phyloP scores from a whole-genome alignment of 192 early-diverging fungal species.

The Coemansia sp. region DNA sequence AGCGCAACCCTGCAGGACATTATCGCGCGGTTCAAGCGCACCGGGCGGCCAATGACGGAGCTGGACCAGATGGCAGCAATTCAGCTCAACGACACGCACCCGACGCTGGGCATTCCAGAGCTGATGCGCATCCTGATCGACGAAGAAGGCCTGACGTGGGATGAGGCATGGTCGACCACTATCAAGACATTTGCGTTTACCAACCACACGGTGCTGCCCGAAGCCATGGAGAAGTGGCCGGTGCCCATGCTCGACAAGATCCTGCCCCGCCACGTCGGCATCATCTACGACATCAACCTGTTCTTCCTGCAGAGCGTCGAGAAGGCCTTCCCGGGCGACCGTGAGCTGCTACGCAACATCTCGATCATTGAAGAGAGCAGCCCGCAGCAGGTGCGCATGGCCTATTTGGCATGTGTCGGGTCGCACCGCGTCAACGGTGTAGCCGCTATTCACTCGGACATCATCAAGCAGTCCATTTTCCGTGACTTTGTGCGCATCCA shows the following conservation, averaged over 20 bases:
- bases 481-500: slow-evolving; percentile 87
- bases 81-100: slow-evolving; percentile 98
- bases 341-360: slow-evolving; percentile 79
- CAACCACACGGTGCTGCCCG: slow-evolving; percentile 98
- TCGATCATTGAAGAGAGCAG: slow-evolving; percentile 92
- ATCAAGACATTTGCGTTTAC: slow-evolving; percentile 94
- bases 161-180: slow-evolving; percentile 90
- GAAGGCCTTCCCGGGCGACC: slow-evolving; percentile 80
- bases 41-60: slow-evolving; percentile 75
- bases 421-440: slow-evolving; percentile 98
- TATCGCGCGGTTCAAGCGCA: slow-evolving; percentile 92
- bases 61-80: slow-evolving; percentile 94
- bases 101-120: slow-evolving; percentile 91
- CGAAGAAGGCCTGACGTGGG: slow-evolving; percentile 88
- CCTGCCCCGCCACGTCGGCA: slow-evolving; percentile 95
- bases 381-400: slow-evolving; percentile 97
- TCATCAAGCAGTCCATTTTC: slow-evolving; percentile 83
- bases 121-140: slow-evolving; percentile 91
- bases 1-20: slow-evolving; percentile 86
- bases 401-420: slow-evolving; percentile 90
- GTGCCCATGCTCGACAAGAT: slow-evolving; percentile 92
- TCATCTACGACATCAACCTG: slow-evolving; percentile 99
- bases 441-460: slow-evolving; percentile 80
- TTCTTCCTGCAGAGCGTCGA: slow-evolving; percentile 97
- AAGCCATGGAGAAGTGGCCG: slow-evolving; percentile 97